Evolutionary conservation across 2,329 filamentous ascomycete genomes (phyloP).

Genomic region (Venturiaceae sp.): DNA sequence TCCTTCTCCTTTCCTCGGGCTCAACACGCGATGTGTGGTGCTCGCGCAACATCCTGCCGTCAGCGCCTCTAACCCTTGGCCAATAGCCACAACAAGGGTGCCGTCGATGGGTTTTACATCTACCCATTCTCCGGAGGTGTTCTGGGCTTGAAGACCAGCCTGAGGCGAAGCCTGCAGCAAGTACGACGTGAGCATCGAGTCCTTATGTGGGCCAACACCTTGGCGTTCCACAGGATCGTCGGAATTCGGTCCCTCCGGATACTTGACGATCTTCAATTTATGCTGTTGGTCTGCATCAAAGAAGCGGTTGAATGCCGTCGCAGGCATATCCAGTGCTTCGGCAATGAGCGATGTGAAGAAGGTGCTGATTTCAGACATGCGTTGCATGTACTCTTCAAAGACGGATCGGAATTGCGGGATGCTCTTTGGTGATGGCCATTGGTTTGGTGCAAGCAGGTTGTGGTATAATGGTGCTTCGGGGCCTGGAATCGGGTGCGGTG

Average conservation of each 20-base stretch:
- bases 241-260: conserved; percentile 51
- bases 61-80: conserved; percentile 77
- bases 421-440: conserved; percentile 60
- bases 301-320: conserved; percentile 64
- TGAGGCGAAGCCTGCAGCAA: conserved; percentile 72
- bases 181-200: conserved; percentile 75
- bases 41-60: conserved; percentile 72
- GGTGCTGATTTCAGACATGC: conserved; percentile 64
- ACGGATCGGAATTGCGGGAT: conserved; percentile 59
- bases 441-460: conserved; percentile 65
- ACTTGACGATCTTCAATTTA: conserved; percentile 85
- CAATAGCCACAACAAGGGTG: conserved; percentile 79
- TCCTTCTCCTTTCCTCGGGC: conserved; percentile 57
- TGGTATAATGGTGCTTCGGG: conserved; percentile 58
- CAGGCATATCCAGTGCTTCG: conserved; percentile 66
- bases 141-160: conserved; percentile 72
- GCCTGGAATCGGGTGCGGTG: conserved; percentile 58
- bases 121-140: conserved; percentile 68
- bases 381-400: conserved; percentile 65
- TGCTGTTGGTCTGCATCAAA: conserved; percentile 66
- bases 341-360: conserved; percentile 73
- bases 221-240: conserved; percentile 36
- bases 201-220: conserved; percentile 70
- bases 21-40: conserved; percentile 78
- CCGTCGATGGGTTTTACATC: conserved; percentile 67